A percentile compares a stretch with the other conserved stretches of the same genome.
These are phyloP conservation scores for Dalbergia cultrata DNA, from an alignment of 306 rosid genomes.

Conservation along the genomic window DNA sequence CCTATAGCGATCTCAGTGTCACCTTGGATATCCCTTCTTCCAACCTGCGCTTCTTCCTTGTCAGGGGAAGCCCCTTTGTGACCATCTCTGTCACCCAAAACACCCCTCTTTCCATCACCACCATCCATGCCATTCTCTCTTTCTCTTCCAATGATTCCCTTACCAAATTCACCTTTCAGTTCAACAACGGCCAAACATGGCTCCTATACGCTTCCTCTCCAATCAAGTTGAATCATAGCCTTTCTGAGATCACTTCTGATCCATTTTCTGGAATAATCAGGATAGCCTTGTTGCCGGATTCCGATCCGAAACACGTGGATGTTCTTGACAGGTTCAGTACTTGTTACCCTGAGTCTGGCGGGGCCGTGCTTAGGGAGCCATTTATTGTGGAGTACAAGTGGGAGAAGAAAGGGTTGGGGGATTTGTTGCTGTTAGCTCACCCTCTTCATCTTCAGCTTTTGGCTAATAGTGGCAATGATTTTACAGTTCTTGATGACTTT, in stretches of 20 bases:
- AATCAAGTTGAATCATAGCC: slow-evolving; percentile 50
- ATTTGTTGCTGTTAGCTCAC: slow-evolving; percentile 81
- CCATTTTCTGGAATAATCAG: slow-evolving; percentile 74
- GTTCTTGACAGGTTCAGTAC: slow-evolving; percentile 69
- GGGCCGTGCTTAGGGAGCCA: slow-evolving; percentile 63
- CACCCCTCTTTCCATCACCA: slow-evolving; percentile 66
- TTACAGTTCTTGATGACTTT: slow-evolving; percentile 61
- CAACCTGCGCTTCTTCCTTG: slow-evolving; percentile 71
- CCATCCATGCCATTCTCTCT: slow-evolving; percentile 72
- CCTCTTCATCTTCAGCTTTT: slow-evolving; percentile 81
- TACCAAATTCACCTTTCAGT: slow-evolving; percentile 65
- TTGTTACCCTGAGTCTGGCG: slow-evolving; percentile 84
- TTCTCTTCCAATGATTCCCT: slow-evolving; percentile 57
- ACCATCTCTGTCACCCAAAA: slow-evolving; percentile 58
- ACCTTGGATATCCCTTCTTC: slow-evolving; percentile 80
- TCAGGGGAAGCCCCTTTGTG: slow-evolving; percentile 85
- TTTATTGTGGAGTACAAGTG: slow-evolving; percentile 73
- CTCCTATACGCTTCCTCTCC: slow-evolving; percentile 70
- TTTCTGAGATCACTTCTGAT: slow-evolving; percentile 62
- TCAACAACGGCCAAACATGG: slow-evolving; percentile 91
- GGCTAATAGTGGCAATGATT: slow-evolving; percentile 39
- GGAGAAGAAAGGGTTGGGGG: slow-evolving; percentile 85
- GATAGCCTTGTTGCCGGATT: slow-evolving; percentile 67
- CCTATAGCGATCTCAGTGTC: slow-evolving; percentile 75
- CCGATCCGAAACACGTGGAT: slow-evolving; percentile 42